Conservation (phyloP, 2,329 filamentous ascomycete species). For the Arthrobotrys sphaeroides region DNA sequence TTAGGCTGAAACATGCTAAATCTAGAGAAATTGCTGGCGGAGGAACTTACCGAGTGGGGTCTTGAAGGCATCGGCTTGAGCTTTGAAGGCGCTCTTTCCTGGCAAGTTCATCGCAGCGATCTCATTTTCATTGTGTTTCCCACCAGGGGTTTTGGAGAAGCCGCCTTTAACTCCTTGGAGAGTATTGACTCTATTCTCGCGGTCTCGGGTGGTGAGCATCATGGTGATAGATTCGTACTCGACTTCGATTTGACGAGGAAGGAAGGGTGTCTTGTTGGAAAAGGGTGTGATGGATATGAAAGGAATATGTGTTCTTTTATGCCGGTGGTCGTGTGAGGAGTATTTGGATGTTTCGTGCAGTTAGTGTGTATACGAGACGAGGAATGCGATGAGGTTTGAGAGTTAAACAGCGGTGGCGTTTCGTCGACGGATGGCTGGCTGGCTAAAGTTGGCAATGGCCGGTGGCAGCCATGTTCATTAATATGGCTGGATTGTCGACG, state of each 20-base stretch:
- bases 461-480: not conserved
- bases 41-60: conserved; percentile 82
- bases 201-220: conserved; percentile 78
- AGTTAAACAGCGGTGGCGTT: not conserved
- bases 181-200: conserved; percentile 78
- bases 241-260: not conserved
- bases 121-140: conserved; percentile 85
- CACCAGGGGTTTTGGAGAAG: conserved; percentile 76
- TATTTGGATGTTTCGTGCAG: not conserved
- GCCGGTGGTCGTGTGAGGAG: not conserved
- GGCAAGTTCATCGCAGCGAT: conserved; percentile 68
- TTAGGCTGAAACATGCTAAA: not conserved
- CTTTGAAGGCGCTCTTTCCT: conserved; percentile 63
- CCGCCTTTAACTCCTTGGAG: conserved; percentile 61
- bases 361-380: conserved; percentile 5
- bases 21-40: conserved; percentile 39
- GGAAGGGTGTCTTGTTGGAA: not conserved
- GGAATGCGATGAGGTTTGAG: conserved; percentile 21
- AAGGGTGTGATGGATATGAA: not conserved
- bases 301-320: not conserved
- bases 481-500: not conserved
- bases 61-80: conserved; percentile 73
- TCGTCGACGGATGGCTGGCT: not conserved
- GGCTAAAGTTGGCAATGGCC: not conserved
- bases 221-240: conserved; percentile 63